Base-by-base conservation (phyloP, 139 green algal species). In the Parachlorella kessleri region DNA sequence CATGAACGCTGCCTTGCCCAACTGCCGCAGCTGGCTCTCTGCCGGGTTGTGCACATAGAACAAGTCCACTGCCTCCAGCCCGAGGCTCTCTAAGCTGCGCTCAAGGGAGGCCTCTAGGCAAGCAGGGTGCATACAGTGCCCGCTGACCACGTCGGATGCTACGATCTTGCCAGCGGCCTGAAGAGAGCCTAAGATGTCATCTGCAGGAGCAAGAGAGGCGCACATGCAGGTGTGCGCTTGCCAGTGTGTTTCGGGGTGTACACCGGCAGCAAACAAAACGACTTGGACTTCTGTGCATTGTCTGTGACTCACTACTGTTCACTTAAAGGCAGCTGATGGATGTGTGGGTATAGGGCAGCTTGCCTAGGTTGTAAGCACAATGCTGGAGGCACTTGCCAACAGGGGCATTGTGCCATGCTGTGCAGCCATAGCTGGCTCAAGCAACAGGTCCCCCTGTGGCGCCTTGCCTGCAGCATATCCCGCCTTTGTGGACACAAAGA, bases 21-120 rank as follows among this genome's bases (percentile, higher is more conserved):
- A 33, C 9, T 1, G 0, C 3, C 3, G 33, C 55, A 91, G 83
- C 85, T 91, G 86, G 66, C 79, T 78, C 81, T 95, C 90, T 1
- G 86, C 90, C 3, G 87, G 41, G 54, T 94, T 94, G 83, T 95
- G 91, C 68, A 95, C 68, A 78, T 94, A 95, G 32, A 95, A 68
- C 40, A 95, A 71, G 66, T 95, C 91, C 55, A 93, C 82, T 65
- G 85, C 90, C 0, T 83, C n/a, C 2, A 95, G 68, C 36, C 80
- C 75, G 42, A 95, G 40, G 10, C 72, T 42, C 1, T 70, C 40
- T 72, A 94, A 80, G 65, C 83, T 91, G 68, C 55, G 53, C 0
- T 70, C 4, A 30, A 95, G 65, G 4, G 82, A 90, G 28, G 82
- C 88, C 4, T 81, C 9, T 8, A 95, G 75, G 84, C 83, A 95